Evolutionary conservation across 2,329 filamentous ascomycete species (phyloP).

Genomic region (Harringtonia lauricola): DNA sequence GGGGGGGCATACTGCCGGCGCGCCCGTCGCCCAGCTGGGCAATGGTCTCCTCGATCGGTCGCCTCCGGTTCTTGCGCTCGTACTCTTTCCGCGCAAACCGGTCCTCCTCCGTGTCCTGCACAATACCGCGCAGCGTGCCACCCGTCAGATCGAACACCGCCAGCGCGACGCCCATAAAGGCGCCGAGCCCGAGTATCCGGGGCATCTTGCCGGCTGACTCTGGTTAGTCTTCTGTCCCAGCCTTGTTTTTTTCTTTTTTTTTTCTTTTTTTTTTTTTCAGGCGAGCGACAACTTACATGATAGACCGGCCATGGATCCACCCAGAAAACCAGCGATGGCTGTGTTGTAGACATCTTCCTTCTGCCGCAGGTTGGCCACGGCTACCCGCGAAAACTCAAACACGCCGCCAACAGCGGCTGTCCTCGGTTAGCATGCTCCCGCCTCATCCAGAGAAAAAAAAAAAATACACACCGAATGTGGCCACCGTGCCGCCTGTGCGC

Average conservation of each 20-base stretch:
- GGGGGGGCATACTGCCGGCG: conserved; percentile 36
- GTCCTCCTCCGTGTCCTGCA: conserved; percentile 42
- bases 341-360: conserved; percentile 72
- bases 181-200: conserved; percentile 57
- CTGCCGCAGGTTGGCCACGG: conserved; percentile 74
- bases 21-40: conserved; percentile 76
- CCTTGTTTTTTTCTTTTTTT: background rate
- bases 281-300: conserved; percentile 44
- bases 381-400: conserved; percentile 67
- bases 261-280: background rate
- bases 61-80: conserved; percentile 61
- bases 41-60: conserved; percentile 69
- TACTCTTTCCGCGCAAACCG: conserved; percentile 70
- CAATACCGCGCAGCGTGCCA: conserved; percentile 38
- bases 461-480: conserved; percentile 46
- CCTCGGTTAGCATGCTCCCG: conserved; percentile 5
- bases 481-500: conserved; percentile 60
- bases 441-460: background rate
- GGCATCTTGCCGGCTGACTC: conserved; percentile 52
- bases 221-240: background rate
- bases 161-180: conserved; percentile 42
- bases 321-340: conserved; percentile 64
- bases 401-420: conserved; percentile 61
- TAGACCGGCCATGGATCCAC: conserved; percentile 62
- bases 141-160: conserved; percentile 59